Evolutionary conservation across 1,284 basidiomycete genomes (phyloP), one percentile per base, ranked within the genome.

Genomic region (Apiotrichum gracile): DNA sequence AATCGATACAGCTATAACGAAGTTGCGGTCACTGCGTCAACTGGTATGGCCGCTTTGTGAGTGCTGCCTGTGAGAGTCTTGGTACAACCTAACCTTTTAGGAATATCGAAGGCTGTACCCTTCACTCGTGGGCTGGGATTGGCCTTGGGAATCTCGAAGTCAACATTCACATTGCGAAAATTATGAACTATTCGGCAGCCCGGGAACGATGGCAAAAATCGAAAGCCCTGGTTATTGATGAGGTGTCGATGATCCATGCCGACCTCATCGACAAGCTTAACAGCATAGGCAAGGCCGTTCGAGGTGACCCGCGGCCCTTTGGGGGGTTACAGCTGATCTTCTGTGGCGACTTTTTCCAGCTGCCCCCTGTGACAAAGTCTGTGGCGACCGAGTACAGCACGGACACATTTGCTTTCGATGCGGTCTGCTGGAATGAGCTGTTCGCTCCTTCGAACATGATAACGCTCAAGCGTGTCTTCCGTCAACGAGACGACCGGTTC

Each of bases 321-420:
- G 93, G 94, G 12, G 92, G 92, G 1, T 87, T 97, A 34, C 87
- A 92, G 78, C 19, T 97, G 44, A 83, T 92, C 56, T 49, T 58
- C n/a, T 54, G 49, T 21, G 56, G 56, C 22, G 56, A 58, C 49
- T 54, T 58, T 13, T 53, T 58, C 42, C 52, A 97, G 70, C 78
- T 97, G 6, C 93, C 94, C 1, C 93, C 94, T 0, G 90, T 97
- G 7, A 55, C 22, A 78, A 45, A 82, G 83, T 10, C n/a, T 1
- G 37, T 10, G 3, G 6, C 17, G 5, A 16, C 13, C 7, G 13
- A 34, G 4, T 27, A 84, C 91, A 60, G 78, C 74, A 50, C 78
- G 82, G 17, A 25, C 10, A 31, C 47, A 26, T 72, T 64, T 40
- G 67, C 64, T 0, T 72, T 72, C 44, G 65, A 72, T 31, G 61